Evolutionary conservation across 306 rosid species (phyloP).

Genomic region (Benincasa hispida): DNA sequence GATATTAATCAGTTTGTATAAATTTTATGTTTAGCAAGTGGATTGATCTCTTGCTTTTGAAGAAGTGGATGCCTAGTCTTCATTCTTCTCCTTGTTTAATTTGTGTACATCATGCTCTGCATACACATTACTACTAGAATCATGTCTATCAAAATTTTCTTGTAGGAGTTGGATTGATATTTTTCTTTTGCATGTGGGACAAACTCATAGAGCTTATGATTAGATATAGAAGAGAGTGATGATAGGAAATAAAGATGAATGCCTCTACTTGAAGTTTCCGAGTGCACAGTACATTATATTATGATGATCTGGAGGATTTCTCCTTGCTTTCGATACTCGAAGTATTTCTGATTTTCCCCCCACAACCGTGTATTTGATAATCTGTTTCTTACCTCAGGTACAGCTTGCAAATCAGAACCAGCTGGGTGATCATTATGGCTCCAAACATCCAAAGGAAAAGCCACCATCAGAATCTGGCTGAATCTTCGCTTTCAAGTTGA

Average conservation of each 20-base stretch:
- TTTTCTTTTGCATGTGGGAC: background rate
- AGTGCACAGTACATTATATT: background rate
- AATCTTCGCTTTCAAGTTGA: constrained; percentile 5
- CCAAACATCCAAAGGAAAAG: constrained; percentile 96
- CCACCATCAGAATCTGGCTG: constrained; percentile 61
- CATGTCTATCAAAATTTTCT: background rate
- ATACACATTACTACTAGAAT: background rate
- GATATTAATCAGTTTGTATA: background rate
- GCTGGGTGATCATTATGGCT: constrained; percentile 60
- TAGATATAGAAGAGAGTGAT: background rate
- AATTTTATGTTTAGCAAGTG: background rate
- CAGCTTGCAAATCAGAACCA: constrained; percentile 87
- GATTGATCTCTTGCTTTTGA: background rate
- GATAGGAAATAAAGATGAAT: background rate
- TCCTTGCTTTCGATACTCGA: background rate
- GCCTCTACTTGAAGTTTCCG: background rate
- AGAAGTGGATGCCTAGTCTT: background rate
- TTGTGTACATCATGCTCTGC: background rate
- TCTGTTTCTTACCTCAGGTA: constrained; percentile 31
- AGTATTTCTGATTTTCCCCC: background rate
- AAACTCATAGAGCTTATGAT: background rate
- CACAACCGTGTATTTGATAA: background rate
- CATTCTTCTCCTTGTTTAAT: background rate
- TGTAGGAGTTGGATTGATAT: background rate
- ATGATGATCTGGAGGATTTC: background rate